Percentiles rank a stretch among this genome's conserved stretches.
Evolutionary conservation across 176 grass and related monocot genomes (phyloP).

Genomic region (Avena sativa): DNA sequence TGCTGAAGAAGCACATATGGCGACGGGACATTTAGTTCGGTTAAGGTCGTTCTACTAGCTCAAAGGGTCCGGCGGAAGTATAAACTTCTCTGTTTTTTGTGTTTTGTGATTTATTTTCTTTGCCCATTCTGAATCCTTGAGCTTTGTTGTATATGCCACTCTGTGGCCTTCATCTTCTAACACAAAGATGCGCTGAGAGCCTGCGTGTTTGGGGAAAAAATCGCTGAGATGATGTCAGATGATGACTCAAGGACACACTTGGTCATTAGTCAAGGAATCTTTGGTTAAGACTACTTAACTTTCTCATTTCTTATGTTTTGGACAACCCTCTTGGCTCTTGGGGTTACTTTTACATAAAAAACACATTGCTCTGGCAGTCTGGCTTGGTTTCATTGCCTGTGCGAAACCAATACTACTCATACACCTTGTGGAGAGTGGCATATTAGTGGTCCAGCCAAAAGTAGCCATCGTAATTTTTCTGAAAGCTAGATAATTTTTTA

Average conservation of each 20-base stretch:
- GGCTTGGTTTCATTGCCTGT: background rate
- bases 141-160: background rate
- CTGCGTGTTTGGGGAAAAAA: background rate
- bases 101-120: background rate
- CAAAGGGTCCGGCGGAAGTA: background rate
- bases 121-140: background rate
- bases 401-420: background rate
- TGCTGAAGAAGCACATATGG: background rate
- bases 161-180: background rate
- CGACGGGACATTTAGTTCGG: background rate
- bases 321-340: background rate
- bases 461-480: background rate
- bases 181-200: background rate
- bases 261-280: conserved; percentile 8
- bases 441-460: background rate
- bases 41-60: background rate
- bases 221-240: background rate
- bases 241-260: background rate
- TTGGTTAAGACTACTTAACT: conserved; percentile 4
- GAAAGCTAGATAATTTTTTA: background rate
- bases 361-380: background rate
- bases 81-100: background rate
- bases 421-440: background rate
- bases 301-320: conserved; percentile 14
- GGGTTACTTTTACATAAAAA: background rate